A percentile compares a stretch with the other conserved stretches of the same genome.
phyloP scores from a whole-genome alignment of 2,329 filamentous ascomycete species.

The Monilinia laxa region DNA sequence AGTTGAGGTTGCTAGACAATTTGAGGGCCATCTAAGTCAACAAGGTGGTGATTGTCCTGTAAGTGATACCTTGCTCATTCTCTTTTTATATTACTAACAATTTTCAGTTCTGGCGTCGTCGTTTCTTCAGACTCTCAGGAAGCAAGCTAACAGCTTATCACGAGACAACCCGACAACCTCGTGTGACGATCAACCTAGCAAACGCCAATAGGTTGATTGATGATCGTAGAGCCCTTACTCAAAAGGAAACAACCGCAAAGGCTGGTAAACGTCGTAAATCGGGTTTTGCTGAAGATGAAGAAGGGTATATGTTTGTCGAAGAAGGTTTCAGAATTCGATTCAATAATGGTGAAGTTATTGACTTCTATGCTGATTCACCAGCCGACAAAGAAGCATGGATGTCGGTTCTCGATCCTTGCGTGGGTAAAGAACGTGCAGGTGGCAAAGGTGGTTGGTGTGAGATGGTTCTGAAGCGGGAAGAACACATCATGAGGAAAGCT shows the following conservation, averaged over 20 bases:
- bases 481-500: conserved; percentile 33
- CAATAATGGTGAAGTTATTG: conserved; percentile 96
- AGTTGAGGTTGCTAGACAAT: conserved; percentile 72
- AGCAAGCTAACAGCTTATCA: conserved; percentile 94
- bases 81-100: conserved; percentile 43
- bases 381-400: conserved; percentile 94
- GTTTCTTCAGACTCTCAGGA: conserved; percentile 92
- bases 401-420: conserved; percentile 74
- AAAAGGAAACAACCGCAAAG: conserved; percentile 77
- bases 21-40: conserved; percentile 89
- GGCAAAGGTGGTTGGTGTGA: conserved; percentile 66
- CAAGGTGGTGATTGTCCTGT: conserved; percentile 97
- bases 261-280: conserved; percentile 82
- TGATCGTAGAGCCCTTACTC: conserved; percentile 78
- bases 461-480: conserved; percentile 63
- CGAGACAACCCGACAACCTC: conserved; percentile 90
- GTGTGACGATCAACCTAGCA: conserved; percentile 92
- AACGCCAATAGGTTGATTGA: conserved; percentile 94
- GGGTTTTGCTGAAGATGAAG: conserved; percentile 95
- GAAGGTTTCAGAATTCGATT: conserved; percentile 99
- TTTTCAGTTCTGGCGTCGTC: conserved; percentile 87
- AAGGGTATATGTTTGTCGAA: conserved; percentile 99
- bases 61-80: conserved; percentile 48
- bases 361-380: conserved; percentile 74
- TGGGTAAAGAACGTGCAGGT: conserved; percentile 49